phyloP scores from a whole-genome alignment of 768 basidiomycete species.

The Rhizopogon roseolus region DNA sequence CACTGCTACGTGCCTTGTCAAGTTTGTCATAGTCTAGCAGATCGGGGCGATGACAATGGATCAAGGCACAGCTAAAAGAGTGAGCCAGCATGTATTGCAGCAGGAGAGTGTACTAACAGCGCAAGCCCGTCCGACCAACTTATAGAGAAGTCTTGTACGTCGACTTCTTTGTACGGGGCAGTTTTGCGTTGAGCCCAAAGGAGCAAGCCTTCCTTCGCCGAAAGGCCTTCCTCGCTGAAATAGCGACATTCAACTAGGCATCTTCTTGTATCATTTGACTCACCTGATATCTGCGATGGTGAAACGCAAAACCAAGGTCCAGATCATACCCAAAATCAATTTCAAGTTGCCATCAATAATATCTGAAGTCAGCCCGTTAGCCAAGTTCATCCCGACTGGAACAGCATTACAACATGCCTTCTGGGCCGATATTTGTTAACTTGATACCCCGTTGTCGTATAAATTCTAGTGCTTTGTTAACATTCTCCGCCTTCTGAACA shows the following conservation, averaged over 20 bases:
- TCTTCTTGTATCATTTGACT: conserved; percentile 18
- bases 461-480: conserved; percentile 93
- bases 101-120: conserved; percentile 50
- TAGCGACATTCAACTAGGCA: conserved; percentile 5
- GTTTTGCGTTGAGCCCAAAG: conserved; percentile 99
- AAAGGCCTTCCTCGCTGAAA: conserved; percentile 92
- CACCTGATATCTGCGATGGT: conserved; percentile 98
- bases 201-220: conserved; percentile 94
- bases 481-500: conserved; percentile 97
- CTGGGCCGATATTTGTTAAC: conserved; percentile 95
- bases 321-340: conserved; percentile 98
- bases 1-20: conserved; percentile 56
- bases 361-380: conserved; percentile 44
- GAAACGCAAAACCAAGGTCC: conserved; percentile 95
- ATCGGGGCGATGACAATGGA: conserved; percentile 96
- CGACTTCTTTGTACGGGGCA: conserved; percentile 81
- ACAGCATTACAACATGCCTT: conserved; percentile 47
- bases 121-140: conserved; percentile 97
- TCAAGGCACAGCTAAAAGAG: conserved; percentile 82
- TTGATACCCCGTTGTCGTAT: conserved; percentile 93
- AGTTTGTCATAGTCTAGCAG: conserved; percentile 84
- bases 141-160: conserved; percentile 89
- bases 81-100: conserved; percentile 6
- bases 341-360: conserved; percentile 99
- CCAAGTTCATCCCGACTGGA: background rate